Evolutionary conservation across 345 rosid species (phyloP).

Genomic region (Eucalyptus curtisii): DNA sequence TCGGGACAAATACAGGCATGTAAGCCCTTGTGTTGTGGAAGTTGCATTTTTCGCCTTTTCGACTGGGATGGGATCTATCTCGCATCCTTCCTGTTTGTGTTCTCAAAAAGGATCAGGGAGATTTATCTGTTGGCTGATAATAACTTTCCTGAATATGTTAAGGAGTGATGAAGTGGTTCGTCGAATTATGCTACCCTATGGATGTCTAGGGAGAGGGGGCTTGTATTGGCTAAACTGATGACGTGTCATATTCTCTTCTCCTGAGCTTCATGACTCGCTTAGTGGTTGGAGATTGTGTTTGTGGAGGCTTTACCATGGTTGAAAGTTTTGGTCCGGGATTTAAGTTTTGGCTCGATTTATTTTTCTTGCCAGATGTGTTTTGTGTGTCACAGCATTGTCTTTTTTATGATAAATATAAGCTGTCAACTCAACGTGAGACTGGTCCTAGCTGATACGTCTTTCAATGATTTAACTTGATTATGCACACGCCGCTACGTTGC

Average conservation of each 20-base stretch:
- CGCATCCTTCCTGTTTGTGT: not conserved
- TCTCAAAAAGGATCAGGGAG: not conserved
- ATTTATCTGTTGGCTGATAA: not conserved
- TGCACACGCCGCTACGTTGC: not conserved
- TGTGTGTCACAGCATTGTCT: not conserved
- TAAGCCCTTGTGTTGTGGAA: not conserved
- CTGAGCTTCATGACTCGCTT: not conserved
- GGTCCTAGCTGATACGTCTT: not conserved
- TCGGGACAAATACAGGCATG: constrained; percentile 53
- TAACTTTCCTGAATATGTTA: not conserved
- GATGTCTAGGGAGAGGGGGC: not conserved
- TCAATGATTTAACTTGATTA: not conserved
- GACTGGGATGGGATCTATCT: not conserved
- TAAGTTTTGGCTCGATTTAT: not conserved
- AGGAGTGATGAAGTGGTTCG: not conserved
- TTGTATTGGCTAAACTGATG: not conserved
- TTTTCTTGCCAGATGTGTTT: not conserved
- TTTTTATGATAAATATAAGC: not conserved
- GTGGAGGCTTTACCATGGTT: not conserved
- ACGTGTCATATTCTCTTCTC: too few species aligned
- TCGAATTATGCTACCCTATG: not conserved
- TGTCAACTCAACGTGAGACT: not conserved
- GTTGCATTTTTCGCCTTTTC: not conserved
- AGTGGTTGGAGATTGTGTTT: not conserved
- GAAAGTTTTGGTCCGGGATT: not conserved